Evolutionary conservation across 2,329 filamentous ascomycete species (phyloP).

Genomic region (Thermoascus crustaceus): DNA sequence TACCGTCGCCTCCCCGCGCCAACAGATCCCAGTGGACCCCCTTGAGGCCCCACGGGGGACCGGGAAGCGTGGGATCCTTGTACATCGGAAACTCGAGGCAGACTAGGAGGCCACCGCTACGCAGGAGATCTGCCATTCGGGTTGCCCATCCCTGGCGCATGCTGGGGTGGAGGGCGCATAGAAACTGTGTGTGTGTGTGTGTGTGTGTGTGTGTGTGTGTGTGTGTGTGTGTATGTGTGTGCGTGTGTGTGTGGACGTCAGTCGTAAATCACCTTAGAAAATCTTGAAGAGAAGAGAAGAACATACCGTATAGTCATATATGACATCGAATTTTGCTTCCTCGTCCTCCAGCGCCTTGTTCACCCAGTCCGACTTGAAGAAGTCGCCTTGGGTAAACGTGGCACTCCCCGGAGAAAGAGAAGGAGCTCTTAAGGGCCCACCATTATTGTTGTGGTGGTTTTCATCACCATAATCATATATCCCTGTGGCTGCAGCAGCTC

Average conservation of each 20-base stretch:
- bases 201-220: neutral
- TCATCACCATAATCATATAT: too few relatives aligned
- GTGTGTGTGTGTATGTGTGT: neutral
- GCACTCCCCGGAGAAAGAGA: constrained; percentile 35
- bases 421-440: constrained; percentile 4
- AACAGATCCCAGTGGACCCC: constrained; percentile 30
- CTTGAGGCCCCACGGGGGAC: constrained; percentile 33
- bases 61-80: constrained; percentile 26
- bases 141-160: constrained; percentile 48
- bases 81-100: constrained; percentile 42
- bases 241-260: neutral
- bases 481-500: constrained; percentile 13
- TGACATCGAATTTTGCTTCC: constrained; percentile 50
- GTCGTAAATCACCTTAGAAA: neutral
- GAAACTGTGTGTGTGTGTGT: constrained; percentile 37
- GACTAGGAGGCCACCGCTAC: constrained; percentile 45
- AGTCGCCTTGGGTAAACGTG: constrained; percentile 55
- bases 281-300: neutral
- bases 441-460: too few relatives aligned
- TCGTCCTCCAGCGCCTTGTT: constrained; percentile 15
- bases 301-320: constrained; percentile 56
- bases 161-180: constrained; percentile 51
- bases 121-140: constrained; percentile 45
- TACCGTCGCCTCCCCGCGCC: constrained; percentile 19
- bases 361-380: constrained; percentile 56